These are phyloP conservation scores for Boletus coccyginus DNA, from an alignment of 768 basidiomycete species.

Conservation along the genomic window DNA sequence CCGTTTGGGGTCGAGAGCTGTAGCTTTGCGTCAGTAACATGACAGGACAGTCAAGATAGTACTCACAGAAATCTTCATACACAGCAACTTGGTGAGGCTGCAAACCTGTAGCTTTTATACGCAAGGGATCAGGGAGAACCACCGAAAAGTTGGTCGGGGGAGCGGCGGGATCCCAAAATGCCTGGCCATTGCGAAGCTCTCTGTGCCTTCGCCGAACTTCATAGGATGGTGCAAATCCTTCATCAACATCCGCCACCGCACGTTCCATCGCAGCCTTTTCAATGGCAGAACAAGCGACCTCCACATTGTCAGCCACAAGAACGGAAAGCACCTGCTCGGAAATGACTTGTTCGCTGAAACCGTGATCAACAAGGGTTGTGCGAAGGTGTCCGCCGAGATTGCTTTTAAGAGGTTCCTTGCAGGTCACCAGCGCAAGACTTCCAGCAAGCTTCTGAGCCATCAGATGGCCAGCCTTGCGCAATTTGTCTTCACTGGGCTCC, in stretches of 20 bases:
- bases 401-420: slow-evolving; percentile 93
- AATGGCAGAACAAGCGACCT: slow-evolving; percentile 89
- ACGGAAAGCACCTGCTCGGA: slow-evolving; percentile 77
- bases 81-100: slow-evolving; percentile 80
- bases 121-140: slow-evolving; percentile 82
- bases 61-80: slow-evolving; percentile 91
- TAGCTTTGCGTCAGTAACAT: slow-evolving; percentile 11
- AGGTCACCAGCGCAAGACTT: slow-evolving; percentile 93
- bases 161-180: slow-evolving; percentile 88
- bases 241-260: slow-evolving; percentile 90
- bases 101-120: slow-evolving; percentile 80
- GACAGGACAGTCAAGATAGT: neutral
- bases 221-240: slow-evolving; percentile 79
- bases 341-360: slow-evolving; percentile 84
- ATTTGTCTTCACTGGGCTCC: slow-evolving; percentile 85
- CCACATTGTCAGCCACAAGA: slow-evolving; percentile 89
- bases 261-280: slow-evolving; percentile 98
- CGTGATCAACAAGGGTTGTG: slow-evolving; percentile 78
- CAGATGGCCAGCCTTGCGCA: slow-evolving; percentile 87
- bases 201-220: slow-evolving; percentile 82
- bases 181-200: slow-evolving; percentile 70
- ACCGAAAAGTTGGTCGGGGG: slow-evolving; percentile 65
- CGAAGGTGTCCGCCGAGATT: slow-evolving; percentile 89
- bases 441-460: slow-evolving; percentile 99
- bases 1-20: slow-evolving; percentile 58